A percentile compares a stretch with the other conserved stretches of the same genome.
These are phyloP conservation scores for Ascochyta clinopodiicola DNA, from an alignment of 2,329 filamentous ascomycete species.

Conservation along the genomic window DNA sequence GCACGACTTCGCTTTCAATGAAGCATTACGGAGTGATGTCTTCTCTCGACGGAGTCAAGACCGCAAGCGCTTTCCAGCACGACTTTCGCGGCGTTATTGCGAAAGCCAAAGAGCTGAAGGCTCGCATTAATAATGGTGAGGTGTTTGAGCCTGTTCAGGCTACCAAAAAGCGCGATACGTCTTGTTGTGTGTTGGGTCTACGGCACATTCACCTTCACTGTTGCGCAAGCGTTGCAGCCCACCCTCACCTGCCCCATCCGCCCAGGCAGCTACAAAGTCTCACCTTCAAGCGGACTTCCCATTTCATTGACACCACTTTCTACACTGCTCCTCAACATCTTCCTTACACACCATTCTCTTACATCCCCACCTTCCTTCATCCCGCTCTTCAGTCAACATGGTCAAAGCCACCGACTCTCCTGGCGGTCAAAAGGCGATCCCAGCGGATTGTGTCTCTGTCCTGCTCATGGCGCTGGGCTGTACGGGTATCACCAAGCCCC, in stretches of 20 bases:
- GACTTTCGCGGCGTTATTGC: conserved; percentile 22
- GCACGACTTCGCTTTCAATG: conserved; percentile 17
- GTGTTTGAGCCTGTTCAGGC: conserved; percentile 24
- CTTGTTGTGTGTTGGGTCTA: neutral
- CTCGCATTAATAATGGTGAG: conserved; percentile 21
- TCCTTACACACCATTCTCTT: neutral
- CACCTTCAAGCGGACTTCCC: neutral
- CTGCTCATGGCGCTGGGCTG: conserved; percentile 33
- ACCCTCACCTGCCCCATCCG: conserved; percentile 1
- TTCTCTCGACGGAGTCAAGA: conserved; percentile 26
- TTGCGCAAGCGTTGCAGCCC: neutral
- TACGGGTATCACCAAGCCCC: conserved; percentile 22
- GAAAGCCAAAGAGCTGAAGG: conserved; percentile 28
- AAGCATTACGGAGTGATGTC: conserved; percentile 29
- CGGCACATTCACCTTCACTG: conserved; percentile 7
- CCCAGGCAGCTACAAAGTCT: conserved; percentile 2
- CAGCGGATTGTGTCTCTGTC: conserved; percentile 32
- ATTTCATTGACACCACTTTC: neutral
- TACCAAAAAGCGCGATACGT: conserved; percentile 29
- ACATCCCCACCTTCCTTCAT: too few relatives aligned
- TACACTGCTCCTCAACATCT: neutral
- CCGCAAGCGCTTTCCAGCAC: conserved; percentile 27
- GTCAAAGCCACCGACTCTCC: conserved; percentile 16
- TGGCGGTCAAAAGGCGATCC: conserved; percentile 23
- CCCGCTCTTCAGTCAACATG: conserved; percentile 18